Evolutionary conservation across 2,329 filamentous ascomycete species (phyloP).

Genomic region (Tothia fuscella): DNA sequence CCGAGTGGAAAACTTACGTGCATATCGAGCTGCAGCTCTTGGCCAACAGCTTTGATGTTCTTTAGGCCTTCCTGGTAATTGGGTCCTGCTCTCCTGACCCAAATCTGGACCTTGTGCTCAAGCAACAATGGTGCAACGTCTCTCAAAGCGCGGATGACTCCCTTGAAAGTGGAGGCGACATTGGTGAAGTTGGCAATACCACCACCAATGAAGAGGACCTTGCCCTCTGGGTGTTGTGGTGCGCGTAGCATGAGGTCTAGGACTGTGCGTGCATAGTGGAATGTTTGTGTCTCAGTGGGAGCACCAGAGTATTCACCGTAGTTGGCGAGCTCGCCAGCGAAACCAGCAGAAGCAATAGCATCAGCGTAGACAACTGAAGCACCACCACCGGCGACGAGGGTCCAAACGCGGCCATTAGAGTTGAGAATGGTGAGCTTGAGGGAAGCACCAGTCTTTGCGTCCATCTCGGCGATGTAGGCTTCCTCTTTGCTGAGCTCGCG

Average conservation of each 20-base stretch:
- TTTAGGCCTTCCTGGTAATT: slow-evolving; percentile 99
- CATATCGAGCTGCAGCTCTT: slow-evolving; percentile 92
- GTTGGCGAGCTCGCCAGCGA: slow-evolving; percentile 94
- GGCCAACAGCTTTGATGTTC: slow-evolving; percentile 96
- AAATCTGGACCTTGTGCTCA: slow-evolving; percentile 98
- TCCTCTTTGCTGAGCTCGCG: slow-evolving; percentile 98
- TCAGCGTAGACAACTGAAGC: slow-evolving; percentile 98
- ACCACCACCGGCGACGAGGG: slow-evolving; percentile 96
- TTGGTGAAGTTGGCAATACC: slow-evolving; percentile 99
- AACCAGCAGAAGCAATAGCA: slow-evolving; percentile 92
- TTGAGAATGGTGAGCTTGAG: slow-evolving; percentile 98
- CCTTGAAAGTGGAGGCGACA: slow-evolving; percentile 98
- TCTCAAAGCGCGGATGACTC: slow-evolving; percentile 90
- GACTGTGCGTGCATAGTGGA: slow-evolving; percentile 96
- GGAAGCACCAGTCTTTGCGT: slow-evolving; percentile 97
- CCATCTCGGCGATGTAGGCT: slow-evolving; percentile 96
- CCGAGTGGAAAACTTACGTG: slow-evolving; percentile 38
- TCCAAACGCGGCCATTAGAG: slow-evolving; percentile 86
- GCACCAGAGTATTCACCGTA: slow-evolving; percentile 99
- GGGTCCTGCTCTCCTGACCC: slow-evolving; percentile 80
- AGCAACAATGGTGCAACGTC: slow-evolving; percentile 75
- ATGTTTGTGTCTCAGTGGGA: slow-evolving; percentile 96
- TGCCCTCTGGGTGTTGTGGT: slow-evolving; percentile 74
- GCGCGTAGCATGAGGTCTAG: slow-evolving; percentile 95
- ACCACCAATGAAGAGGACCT: slow-evolving; percentile 98